Evolutionary conservation across 495 filamentous ascomycete genomes (phyloP).

Genomic region (Penicillium paradoxum): DNA sequence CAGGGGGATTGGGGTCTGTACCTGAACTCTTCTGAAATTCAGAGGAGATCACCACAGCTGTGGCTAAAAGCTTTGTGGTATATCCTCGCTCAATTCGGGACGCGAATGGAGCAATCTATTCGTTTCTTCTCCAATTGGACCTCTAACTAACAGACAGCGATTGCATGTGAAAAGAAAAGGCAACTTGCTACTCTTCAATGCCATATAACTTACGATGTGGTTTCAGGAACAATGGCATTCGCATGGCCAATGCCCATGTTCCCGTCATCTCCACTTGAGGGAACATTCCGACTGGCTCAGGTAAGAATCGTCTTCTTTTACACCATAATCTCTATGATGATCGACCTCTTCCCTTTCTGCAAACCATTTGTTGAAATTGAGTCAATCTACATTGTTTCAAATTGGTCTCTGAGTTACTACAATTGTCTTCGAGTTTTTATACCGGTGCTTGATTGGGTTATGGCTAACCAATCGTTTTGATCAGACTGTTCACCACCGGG

Average conservation of each 20-base stretch:
- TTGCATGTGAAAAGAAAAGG: neutral
- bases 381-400: constrained; percentile 21
- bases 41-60: neutral
- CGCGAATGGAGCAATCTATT: neutral
- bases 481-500: too few relatives aligned
- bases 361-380: constrained; percentile 14
- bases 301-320: neutral
- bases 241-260: neutral
- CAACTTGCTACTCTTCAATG: neutral
- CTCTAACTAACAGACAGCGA: neutral
- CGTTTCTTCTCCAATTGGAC: neutral
- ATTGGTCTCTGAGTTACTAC: constrained; percentile 17
- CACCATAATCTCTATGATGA: constrained; percentile 10
- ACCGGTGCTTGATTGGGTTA: neutral
- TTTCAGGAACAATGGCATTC: neutral
- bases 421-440: neutral
- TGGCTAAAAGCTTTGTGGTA: neutral
- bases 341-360: constrained; percentile 21
- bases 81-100: neutral
- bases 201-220: too few relatives aligned
- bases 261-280: constrained; percentile 5
- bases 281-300: constrained; percentile 10
- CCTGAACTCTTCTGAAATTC: neutral
- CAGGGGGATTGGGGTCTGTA: neutral
- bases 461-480: neutral